Conservation (phyloP, 202 grass and related monocot genomes). For the Hordeum pubiflorum region DNA sequence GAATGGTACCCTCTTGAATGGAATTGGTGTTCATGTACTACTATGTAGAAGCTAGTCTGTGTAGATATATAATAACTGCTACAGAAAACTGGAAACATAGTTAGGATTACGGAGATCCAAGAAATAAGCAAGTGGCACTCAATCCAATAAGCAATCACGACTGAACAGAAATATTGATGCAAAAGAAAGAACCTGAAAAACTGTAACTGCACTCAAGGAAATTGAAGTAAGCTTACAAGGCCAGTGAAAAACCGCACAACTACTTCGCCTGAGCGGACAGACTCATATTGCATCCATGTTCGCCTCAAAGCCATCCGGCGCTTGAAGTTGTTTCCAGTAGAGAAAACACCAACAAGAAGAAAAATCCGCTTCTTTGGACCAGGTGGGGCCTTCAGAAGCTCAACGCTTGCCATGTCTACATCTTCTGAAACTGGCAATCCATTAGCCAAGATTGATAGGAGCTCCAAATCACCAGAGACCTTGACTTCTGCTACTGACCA, state of each 20-base stretch:
- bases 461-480: constrained; percentile 66
- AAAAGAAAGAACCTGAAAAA: constrained; percentile 18
- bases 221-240: constrained; percentile 65
- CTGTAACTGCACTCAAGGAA: neutral
- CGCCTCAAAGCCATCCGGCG: constrained; percentile 73
- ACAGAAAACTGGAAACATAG: neutral
- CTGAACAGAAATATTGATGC: neutral
- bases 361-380: constrained; percentile 49
- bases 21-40: neutral
- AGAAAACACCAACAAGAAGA: constrained; percentile 75
- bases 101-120: neutral
- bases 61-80: neutral
- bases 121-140: neutral
- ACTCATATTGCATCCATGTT: constrained; percentile 91
- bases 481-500: constrained; percentile 74
- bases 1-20: neutral
- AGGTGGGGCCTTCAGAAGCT: constrained; percentile 50
- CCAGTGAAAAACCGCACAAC: constrained; percentile 76
- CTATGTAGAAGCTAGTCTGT: neutral
- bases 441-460: constrained; percentile 61
- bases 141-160: neutral
- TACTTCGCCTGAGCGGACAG: constrained; percentile 75
- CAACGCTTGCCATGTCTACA: constrained; percentile 44
- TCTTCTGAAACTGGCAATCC: constrained; percentile 70
- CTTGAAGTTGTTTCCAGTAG: constrained; percentile 90